These are phyloP conservation scores for Rubus parviflorus DNA, from an alignment of 306 rosid genomes.

Conservation along the genomic window DNA sequence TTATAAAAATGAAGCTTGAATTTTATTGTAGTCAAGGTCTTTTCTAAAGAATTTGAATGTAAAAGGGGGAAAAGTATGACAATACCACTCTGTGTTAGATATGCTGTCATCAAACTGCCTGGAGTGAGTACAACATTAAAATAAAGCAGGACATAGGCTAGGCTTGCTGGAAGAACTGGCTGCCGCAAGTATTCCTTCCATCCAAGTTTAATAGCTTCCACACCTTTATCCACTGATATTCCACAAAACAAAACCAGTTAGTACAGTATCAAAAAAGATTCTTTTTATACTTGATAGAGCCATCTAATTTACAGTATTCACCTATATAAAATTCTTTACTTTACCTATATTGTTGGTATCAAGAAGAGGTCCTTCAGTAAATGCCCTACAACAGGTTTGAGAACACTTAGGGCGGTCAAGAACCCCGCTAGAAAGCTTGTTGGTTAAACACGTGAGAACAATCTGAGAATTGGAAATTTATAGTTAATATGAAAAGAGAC, in stretches of 20 bases:
- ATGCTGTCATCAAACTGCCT: slow-evolving; percentile 97
- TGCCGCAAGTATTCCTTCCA: slow-evolving; percentile 91
- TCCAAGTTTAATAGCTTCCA: slow-evolving; percentile 82
- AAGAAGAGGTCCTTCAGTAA: slow-evolving; percentile 42
- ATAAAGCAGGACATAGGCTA: slow-evolving; percentile 82
- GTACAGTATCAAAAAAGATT: slow-evolving; percentile 8
- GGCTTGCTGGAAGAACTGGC: slow-evolving; percentile 97
- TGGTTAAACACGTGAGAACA: slow-evolving; percentile 65
- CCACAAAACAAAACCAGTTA: slow-evolving; percentile 33
- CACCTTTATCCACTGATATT: slow-evolving; percentile 63
- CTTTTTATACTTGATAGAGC: neutral
- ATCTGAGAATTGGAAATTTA: slow-evolving; percentile 45
- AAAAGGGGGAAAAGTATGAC: neutral
- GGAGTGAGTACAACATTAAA: slow-evolving; percentile 90
- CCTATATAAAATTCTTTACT: neutral
- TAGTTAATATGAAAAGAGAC: slow-evolving; percentile 13
- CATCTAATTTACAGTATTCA: slow-evolving; percentile 1
- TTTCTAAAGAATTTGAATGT: neutral
- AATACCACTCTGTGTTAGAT: slow-evolving; percentile 82
- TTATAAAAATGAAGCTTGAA: neutral
- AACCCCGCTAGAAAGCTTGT: slow-evolving; percentile 91
- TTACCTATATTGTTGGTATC: slow-evolving; percentile 56
- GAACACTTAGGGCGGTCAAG: slow-evolving; percentile 82
- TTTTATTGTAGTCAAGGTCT: neutral
- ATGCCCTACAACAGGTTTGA: slow-evolving; percentile 54